A percentile compares a stretch with the other conserved stretches of the same genome.
Evolutionary conservation across 2,329 filamentous ascomycete genomes (phyloP).

Genomic region (Colletotrichum plurivorum): DNA sequence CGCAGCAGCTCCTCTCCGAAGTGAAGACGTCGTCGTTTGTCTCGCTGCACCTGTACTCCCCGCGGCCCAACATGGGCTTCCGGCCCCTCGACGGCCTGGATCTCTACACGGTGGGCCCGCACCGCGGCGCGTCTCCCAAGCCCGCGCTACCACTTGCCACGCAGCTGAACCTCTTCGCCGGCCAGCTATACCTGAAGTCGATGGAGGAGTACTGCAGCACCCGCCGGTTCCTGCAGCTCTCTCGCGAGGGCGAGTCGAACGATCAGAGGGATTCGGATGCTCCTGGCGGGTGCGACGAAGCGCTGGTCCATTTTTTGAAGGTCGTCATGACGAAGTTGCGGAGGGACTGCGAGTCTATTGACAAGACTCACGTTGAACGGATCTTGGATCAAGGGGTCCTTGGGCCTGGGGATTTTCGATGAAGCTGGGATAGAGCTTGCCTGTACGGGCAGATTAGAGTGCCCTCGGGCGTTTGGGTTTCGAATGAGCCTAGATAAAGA

Average conservation of each 20-base stretch:
- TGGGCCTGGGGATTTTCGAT: not conserved
- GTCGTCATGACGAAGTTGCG: conserved; percentile 53
- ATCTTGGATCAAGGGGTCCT: conserved; percentile 4
- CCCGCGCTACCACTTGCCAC: conserved; percentile 32
- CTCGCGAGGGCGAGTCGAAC: conserved; percentile 9
- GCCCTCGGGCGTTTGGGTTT: too few species aligned
- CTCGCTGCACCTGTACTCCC: conserved; percentile 65
- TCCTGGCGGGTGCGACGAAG: conserved; percentile 48
- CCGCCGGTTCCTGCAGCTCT: conserved; percentile 67
- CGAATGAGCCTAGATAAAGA: too few species aligned
- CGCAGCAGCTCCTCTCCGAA: conserved; percentile 60
- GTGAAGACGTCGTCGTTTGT: conserved; percentile 55
- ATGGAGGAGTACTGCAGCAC: conserved; percentile 67
- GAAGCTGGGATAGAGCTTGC: too few species aligned
- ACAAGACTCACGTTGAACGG: conserved; percentile 53
- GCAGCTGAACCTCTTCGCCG: conserved; percentile 76
- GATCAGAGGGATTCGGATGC: conserved; percentile 17
- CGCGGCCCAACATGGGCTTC: conserved; percentile 56
- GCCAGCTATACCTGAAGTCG: conserved; percentile 73
- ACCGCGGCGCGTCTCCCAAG: accelerated
- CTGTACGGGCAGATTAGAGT: too few species aligned
- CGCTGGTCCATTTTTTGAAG: conserved; percentile 53
- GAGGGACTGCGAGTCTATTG: conserved; percentile 53
- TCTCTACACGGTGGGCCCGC: conserved; percentile 59
- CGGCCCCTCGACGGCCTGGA: conserved; percentile 60